These are phyloP conservation scores for Exobasidium cylindrosporum DNA, from an alignment of 1,284 basidiomycete genomes.

Conservation along the genomic window DNA sequence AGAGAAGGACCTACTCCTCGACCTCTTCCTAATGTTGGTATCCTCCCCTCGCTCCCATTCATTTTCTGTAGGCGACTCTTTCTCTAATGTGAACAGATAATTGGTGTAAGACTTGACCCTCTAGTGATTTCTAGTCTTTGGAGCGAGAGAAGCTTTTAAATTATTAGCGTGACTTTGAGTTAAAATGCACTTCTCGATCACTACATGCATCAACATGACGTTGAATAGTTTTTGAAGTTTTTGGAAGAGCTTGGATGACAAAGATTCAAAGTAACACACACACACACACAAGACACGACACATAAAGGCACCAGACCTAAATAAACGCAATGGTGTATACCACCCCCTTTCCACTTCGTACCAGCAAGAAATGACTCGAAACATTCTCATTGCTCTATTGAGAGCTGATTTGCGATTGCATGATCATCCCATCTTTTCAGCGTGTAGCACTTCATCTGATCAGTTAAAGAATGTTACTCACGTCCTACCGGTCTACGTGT, in stretches of 20 bases:
- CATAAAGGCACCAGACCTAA: no score
- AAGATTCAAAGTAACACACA: background rate
- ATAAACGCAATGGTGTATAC: no score
- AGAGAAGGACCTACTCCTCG: background rate
- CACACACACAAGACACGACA: no score
- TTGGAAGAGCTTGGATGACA: background rate
- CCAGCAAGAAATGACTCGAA: slow-evolving; percentile 11
- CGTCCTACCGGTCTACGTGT: slow-evolving; percentile 43
- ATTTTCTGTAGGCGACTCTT: no score
- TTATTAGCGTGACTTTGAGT: background rate
- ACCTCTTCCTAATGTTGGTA: background rate
- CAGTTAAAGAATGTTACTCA: slow-evolving; percentile 37
- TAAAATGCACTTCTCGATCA: background rate
- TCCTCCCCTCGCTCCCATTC: background rate
- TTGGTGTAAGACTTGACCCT: no score
- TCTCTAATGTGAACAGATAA: no score
- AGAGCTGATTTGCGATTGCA: slow-evolving; percentile 44
- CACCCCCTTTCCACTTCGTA: background rate
- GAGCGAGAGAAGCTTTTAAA: no score
- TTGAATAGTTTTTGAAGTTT: background rate
- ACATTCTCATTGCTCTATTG: slow-evolving; percentile 23
- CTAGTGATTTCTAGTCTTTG: no score
- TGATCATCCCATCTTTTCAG: slow-evolving; percentile 42
- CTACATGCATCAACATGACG: background rate
- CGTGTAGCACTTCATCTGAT: slow-evolving; percentile 12